Conservation (phyloP, 257 asterid genomes). For the Solanum pinnatisectum region DNA sequence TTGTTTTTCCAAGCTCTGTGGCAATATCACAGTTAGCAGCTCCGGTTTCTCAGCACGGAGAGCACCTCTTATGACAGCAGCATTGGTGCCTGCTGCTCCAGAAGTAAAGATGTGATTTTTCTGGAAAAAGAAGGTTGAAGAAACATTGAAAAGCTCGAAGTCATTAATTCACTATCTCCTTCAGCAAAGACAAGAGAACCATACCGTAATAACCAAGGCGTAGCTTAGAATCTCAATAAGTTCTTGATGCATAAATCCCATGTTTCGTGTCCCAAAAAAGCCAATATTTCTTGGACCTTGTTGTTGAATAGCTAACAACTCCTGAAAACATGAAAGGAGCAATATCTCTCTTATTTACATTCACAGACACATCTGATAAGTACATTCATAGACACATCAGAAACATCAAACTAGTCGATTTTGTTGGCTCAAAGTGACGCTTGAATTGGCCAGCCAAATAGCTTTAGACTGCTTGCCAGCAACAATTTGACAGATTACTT, state of each 20-base stretch:
- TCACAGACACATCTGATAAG: not conserved
- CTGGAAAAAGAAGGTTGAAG: constrained; percentile 27
- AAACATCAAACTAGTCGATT: not conserved
- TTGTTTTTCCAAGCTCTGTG: constrained; percentile 87
- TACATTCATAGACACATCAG: not conserved
- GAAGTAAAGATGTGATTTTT: constrained; percentile 94
- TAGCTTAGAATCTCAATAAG: constrained; percentile 98
- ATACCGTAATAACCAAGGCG: constrained; percentile 93
- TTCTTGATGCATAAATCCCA: constrained; percentile 99
- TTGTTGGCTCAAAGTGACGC: not conserved
- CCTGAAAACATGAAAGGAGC: constrained; percentile 30
- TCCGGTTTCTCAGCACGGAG: constrained; percentile 97
- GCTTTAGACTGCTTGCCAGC: not conserved
- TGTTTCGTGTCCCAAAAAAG: constrained; percentile 93
- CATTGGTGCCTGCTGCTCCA: constrained; percentile 98
- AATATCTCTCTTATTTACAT: not conserved
- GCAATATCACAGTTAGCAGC: constrained; percentile 87
- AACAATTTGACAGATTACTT: not conserved
- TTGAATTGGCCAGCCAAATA: not conserved
- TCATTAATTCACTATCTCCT: not conserved
- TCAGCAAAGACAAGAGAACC: not conserved
- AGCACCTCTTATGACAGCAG: constrained; percentile 99
- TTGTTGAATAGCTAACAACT: constrained; percentile 93
- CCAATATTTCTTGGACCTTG: constrained; percentile 95
- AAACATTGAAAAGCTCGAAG: not conserved